Evolutionary conservation across 2,329 filamentous ascomycete genomes (phyloP).

Genomic region (Nemania diffusa): DNA sequence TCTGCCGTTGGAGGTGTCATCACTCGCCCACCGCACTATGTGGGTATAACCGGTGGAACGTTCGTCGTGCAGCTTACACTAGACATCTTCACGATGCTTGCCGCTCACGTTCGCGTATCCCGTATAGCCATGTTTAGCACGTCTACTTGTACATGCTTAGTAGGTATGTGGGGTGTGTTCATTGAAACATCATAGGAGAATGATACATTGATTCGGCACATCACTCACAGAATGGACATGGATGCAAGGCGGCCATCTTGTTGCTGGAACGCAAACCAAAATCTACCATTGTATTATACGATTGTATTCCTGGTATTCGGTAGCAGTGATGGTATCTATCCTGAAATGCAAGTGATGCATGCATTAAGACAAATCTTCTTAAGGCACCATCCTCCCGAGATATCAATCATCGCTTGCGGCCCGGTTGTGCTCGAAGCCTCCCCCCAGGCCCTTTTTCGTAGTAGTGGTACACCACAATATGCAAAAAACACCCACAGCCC

Average conservation of each 20-base stretch:
- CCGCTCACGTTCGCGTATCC: background rate
- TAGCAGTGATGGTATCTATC: background rate
- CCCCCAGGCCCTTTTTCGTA: slow-evolving; percentile 23
- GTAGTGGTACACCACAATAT: slow-evolving; percentile 34
- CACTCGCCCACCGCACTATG: background rate
- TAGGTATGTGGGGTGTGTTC: background rate
- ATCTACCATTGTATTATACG: background rate
- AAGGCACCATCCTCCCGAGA: slow-evolving; percentile 1
- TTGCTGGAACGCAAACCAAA: slow-evolving; percentile 15
- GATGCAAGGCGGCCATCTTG: background rate
- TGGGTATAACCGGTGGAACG: background rate
- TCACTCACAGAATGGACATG: background rate
- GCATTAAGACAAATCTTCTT: background rate
- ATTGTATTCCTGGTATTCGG: slow-evolving; percentile 22
- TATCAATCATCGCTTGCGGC: background rate
- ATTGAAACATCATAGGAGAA: background rate
- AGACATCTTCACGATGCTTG: background rate
- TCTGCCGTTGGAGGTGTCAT: slow-evolving; percentile 8
- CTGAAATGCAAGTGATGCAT: background rate
- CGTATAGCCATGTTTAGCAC: too few species aligned
- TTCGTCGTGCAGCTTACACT: background rate
- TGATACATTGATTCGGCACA: background rate
- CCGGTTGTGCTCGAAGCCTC: background rate
- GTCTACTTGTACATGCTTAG: background rate
- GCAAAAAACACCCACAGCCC: slow-evolving; percentile 25